Evolutionary conservation across 495 filamentous ascomycete genomes (phyloP), one percentile per base, ranked within the genome.

Genomic region (Alectoria sarmentosa): DNA sequence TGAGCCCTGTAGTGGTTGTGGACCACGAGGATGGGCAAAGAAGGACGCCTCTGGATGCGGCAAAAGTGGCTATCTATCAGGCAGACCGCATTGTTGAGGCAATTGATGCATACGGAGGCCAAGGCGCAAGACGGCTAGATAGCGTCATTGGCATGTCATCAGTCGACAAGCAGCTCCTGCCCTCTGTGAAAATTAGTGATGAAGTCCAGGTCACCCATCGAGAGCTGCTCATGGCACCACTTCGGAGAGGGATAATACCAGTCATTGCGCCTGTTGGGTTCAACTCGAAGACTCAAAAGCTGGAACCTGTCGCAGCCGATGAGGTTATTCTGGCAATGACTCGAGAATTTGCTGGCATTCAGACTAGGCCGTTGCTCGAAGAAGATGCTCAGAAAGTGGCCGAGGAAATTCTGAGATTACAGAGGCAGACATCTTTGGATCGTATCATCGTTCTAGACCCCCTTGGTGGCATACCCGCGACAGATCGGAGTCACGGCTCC

Each of bases 401-500:
- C 39, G 77, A 83, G 46, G 68, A 72, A 28, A 77, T 84, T 41
- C 71, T 73, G 39, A 65, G 71, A 23, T 70, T 83, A 7, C 79
- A 82, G 62, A 77, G 78, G 57, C 79, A 83, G 61, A 83, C 90
- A 4, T 81, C 85, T 10, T 76, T 98, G 3, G 94, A 98, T 69
- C 82, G 94, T 5, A 79, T 99, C 34, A 93, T 99, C 68, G 79
- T 98, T 32, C 79, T 99, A 21, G 95, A 99, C 75, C 89, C 90
- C 0, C 72, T 89, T 3, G 94, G 94, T 8, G 94, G 95, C 11
- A 92, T 94, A 59, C 95, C 94, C 2, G 81, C 88, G 0, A 80
- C 77, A 60, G 82, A 83, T 48, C 82, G 86, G 21, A 83, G 82
- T 0, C 83, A 88, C 48, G 82, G 83, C 13, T 86, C 89, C 19